Percentiles rank a stretch among this genome's conserved stretches.
phyloP scores from a whole-genome alignment of 2,329 filamentous ascomycete genomes.

The Cladosporium sp. region DNA sequence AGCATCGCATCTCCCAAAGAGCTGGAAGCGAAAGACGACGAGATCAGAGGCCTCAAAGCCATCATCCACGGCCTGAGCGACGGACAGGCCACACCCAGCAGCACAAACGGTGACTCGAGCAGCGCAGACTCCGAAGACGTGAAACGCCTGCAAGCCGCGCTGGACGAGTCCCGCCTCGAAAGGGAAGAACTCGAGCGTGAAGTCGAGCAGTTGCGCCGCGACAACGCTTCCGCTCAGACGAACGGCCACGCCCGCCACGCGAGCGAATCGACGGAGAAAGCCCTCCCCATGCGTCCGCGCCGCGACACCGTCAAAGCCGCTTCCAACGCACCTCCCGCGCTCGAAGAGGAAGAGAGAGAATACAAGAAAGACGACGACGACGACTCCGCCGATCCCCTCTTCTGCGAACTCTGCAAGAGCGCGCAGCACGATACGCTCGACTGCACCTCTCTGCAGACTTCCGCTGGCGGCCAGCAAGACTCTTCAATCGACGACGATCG shows the following conservation, averaged over 20 bases:
- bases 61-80: slow-evolving; percentile 95
- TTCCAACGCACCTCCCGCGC: not conserved
- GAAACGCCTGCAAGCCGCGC: slow-evolving; percentile 54
- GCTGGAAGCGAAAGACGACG: slow-evolving; percentile 90
- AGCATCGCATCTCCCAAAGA: slow-evolving; percentile 56
- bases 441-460: slow-evolving; percentile 54
- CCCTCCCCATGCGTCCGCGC: slow-evolving; percentile 34
- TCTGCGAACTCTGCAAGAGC: slow-evolving; percentile 95
- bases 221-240: slow-evolving; percentile 35
- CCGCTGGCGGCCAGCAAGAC: slow-evolving; percentile 13
- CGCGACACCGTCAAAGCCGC: slow-evolving; percentile 59
- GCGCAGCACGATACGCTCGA: slow-evolving; percentile 89
- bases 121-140: slow-evolving; percentile 40
- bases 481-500: slow-evolving; percentile 3
- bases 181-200: slow-evolving; percentile 84
- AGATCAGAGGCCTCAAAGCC: slow-evolving; percentile 93
- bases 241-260: slow-evolving; percentile 36
- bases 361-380: slow-evolving; percentile 60
- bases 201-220: slow-evolving; percentile 59
- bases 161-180: slow-evolving; percentile 73
- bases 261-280: slow-evolving; percentile 27
- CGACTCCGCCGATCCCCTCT: slow-evolving; percentile 52
- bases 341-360: slow-evolving; percentile 26
- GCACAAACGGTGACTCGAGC: slow-evolving; percentile 23
- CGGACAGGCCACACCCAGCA: slow-evolving; percentile 47